These are phyloP conservation scores for Erodium trifolium DNA, from an alignment of 441 rosid species.

Conservation along the genomic window DNA sequence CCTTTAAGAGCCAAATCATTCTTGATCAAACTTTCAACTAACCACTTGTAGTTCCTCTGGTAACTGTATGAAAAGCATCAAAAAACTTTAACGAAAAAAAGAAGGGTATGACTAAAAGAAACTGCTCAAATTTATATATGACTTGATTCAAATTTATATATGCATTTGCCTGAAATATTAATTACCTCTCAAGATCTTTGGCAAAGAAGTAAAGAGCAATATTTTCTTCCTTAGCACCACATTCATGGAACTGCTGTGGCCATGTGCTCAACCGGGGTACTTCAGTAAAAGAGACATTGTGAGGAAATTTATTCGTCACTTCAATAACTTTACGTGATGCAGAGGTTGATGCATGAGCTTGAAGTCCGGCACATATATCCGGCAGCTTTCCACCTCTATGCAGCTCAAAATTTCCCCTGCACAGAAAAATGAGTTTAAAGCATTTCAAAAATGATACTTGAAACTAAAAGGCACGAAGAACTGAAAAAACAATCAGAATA, in stretches of 20 bases:
- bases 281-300: conserved; percentile 52
- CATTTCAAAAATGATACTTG: conserved; percentile 9
- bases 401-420: conserved; percentile 78
- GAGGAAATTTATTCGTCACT: conserved; percentile 60
- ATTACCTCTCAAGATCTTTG: conserved; percentile 73
- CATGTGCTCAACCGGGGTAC: conserved; percentile 72
- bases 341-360: conserved; percentile 80
- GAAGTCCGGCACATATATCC: conserved; percentile 62
- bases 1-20: conserved; percentile 85
- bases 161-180: neutral
- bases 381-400: conserved; percentile 39
- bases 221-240: conserved; percentile 74
- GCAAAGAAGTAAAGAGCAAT: conserved; percentile 98
- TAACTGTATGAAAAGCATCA: conserved; percentile 47
- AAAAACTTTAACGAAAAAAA: neutral
- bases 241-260: conserved; percentile 70
- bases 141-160: neutral
- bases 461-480: conserved; percentile 3
- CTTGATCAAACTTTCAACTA: conserved; percentile 72
- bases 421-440: conserved; percentile 4
- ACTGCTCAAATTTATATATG: neutral
- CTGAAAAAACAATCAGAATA: conserved; percentile 5
- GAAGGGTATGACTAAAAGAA: neutral
- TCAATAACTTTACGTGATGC: conserved; percentile 86
- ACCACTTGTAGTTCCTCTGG: conserved; percentile 63